These are phyloP conservation scores for Ottelia alismoides DNA, from an alignment of 106 monocot species.

Conservation along the genomic window DNA sequence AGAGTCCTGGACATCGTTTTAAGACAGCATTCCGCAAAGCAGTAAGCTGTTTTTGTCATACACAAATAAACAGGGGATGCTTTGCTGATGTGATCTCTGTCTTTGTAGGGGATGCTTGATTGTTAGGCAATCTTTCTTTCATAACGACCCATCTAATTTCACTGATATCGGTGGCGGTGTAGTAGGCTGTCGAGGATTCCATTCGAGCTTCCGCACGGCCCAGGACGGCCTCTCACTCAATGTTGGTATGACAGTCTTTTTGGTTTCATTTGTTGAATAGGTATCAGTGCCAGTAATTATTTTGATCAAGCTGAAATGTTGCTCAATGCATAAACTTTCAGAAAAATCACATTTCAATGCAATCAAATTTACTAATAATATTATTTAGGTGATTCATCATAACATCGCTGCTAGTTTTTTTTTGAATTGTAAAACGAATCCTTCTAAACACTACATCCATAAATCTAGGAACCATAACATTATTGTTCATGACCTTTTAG, in stretches of 20 bases:
- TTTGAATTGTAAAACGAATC: too few relatives aligned
- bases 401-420: too few relatives aligned
- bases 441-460: too few relatives aligned
- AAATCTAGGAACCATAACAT: too few relatives aligned
- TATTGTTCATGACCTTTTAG: too few relatives aligned
- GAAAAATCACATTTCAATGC: too few relatives aligned
- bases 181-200: slow-evolving; percentile 59
- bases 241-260: slow-evolving; percentile 27
- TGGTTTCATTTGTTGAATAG: neutral
- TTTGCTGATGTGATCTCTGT: neutral
- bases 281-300: too few relatives aligned
- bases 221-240: slow-evolving; percentile 46
- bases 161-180: slow-evolving; percentile 65
- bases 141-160: slow-evolving; percentile 41
- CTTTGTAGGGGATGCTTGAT: slow-evolving; percentile 57
- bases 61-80: neutral
- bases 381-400: too few relatives aligned
- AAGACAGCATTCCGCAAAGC: slow-evolving; percentile 56
- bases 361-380: too few relatives aligned
- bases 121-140: slow-evolving; percentile 66
- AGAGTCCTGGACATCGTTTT: slow-evolving; percentile 65
- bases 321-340: too few relatives aligned
- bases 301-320: too few relatives aligned
- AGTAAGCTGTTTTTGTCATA: slow-evolving; percentile 23
- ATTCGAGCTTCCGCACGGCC: slow-evolving; percentile 49